phyloP scores from a whole-genome alignment of 2,329 filamentous ascomycete species.

The Ascosphaera apis region DNA sequence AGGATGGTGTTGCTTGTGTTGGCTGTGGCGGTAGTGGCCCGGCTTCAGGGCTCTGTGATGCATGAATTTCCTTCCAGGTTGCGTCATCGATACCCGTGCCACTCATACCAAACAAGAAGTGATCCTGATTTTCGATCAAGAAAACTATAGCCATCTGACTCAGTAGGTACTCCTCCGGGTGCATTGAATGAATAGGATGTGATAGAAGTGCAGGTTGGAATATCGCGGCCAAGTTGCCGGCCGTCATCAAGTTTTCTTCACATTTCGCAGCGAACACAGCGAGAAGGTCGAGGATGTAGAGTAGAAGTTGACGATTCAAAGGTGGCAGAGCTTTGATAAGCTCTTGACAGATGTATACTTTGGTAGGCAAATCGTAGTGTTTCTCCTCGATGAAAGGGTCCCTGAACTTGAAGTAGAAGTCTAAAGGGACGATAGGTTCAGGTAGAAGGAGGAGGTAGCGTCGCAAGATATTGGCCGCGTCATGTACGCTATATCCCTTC shows the following conservation, averaged over 20 bases:
- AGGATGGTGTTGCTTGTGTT: too few species aligned
- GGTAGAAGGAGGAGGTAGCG: conserved; percentile 91
- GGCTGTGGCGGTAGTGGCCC: conserved; percentile 22
- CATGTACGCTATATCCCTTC: conserved; percentile 94
- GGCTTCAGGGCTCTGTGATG: conserved; percentile 28
- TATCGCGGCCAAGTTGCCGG: conserved; percentile 81
- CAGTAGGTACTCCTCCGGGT: conserved; percentile 74
- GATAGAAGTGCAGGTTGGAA: conserved; percentile 94
- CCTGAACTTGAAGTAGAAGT: conserved; percentile 79
- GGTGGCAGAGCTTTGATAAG: conserved; percentile 85
- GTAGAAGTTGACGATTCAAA: conserved; percentile 72
- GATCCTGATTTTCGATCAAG: conserved; percentile 92
- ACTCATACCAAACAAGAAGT: conserved; percentile 96
- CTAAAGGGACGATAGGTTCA: conserved; percentile 84
- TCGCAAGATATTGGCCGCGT: conserved; percentile 87
- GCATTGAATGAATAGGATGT: conserved; percentile 87
- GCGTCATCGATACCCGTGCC: conserved; percentile 92
- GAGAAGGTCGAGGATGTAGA: conserved; percentile 88
- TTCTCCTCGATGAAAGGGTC: conserved; percentile 57
- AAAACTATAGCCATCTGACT: conserved; percentile 97
- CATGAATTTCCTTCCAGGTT: conserved; percentile 43
- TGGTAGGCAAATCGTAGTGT: conserved; percentile 47
- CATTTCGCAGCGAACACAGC: conserved; percentile 95
- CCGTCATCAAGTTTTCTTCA: conserved; percentile 91
- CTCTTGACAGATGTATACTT: conserved; percentile 64